Conservation (phyloP, 257 asterid species). For the Lavandula angustifolia region DNA sequence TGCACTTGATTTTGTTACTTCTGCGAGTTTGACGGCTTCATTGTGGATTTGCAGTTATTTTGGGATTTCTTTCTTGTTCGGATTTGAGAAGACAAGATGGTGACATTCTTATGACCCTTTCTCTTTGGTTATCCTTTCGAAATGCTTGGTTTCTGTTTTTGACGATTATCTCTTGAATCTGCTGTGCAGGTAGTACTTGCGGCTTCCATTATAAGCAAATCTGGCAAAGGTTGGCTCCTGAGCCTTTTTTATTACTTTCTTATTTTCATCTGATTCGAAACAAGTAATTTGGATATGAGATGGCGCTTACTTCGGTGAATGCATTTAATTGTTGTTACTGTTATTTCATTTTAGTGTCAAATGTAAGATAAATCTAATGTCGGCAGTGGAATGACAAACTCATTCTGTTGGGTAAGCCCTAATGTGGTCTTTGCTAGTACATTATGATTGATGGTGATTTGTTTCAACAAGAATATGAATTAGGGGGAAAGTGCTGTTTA, state of each 20-base stretch:
- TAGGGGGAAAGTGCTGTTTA: neutral
- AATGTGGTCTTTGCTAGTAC: neutral
- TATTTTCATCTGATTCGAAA: slow-evolving; percentile 4
- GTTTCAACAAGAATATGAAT: neutral
- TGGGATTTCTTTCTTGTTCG: slow-evolving; percentile 6
- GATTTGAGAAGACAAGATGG: slow-evolving; percentile 56
- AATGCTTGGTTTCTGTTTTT: slow-evolving; percentile 7
- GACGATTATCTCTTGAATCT: slow-evolving; percentile 12
- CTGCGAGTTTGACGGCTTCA: slow-evolving; percentile 21
- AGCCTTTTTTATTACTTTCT: neutral
- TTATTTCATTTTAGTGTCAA: neutral
- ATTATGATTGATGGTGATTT: neutral
- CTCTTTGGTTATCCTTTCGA: neutral
- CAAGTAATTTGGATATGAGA: neutral
- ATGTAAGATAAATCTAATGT: neutral
- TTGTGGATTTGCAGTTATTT: slow-evolving; percentile 30
- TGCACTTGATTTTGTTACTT: neutral
- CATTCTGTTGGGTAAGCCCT: neutral
- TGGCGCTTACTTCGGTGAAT: slow-evolving; percentile 3
- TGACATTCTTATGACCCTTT: slow-evolving; percentile 26
- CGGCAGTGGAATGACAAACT: neutral
- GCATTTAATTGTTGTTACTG: neutral
- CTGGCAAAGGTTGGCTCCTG: slow-evolving; percentile 76
- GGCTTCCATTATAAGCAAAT: slow-evolving; percentile 77
- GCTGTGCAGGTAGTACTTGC: slow-evolving; percentile 83